A percentile compares a stretch with the other conserved stretches of the same genome.
Evolutionary conservation across 345 rosid genomes (phyloP).

Genomic region (Linum trigynum): DNA sequence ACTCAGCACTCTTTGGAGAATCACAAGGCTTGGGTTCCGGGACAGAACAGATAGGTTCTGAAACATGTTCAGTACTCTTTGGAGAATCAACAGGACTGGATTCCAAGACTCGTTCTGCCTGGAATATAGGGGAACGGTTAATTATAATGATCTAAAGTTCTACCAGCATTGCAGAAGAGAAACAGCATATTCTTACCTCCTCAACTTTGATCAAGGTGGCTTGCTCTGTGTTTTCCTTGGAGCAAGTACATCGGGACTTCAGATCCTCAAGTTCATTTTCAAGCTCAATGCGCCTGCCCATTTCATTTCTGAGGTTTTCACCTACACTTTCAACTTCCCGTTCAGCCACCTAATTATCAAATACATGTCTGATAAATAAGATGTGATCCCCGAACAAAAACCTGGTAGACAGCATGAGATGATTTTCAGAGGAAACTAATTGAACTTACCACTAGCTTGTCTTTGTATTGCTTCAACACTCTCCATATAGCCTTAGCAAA

Average conservation of each 20-base stretch:
- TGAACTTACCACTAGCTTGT: slow-evolving; percentile 53
- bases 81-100: neutral
- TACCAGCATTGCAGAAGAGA: neutral
- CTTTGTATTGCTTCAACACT: slow-evolving; percentile 51
- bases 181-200: slow-evolving; percentile 25
- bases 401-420: neutral
- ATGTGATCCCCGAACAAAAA: neutral
- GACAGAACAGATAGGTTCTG: too few species aligned
- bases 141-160: neutral
- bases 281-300: slow-evolving; percentile 34
- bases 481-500: slow-evolving; percentile 44
- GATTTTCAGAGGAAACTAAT: neutral
- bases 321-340: slow-evolving; percentile 40
- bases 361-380: neutral
- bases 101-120: neutral
- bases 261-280: slow-evolving; percentile 43
- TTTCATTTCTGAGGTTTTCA: slow-evolving; percentile 43
- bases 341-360: slow-evolving; percentile 53
- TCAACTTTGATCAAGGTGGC: slow-evolving; percentile 16
- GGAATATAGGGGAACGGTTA: neutral
- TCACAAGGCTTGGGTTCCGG: too few species aligned
- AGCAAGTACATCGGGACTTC: slow-evolving; percentile 38
- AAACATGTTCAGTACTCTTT: neutral
- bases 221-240: slow-evolving; percentile 20
- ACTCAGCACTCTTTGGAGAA: too few species aligned